These are phyloP conservation scores for Senna tora DNA, from an alignment of 306 rosid species.

Conservation along the genomic window DNA sequence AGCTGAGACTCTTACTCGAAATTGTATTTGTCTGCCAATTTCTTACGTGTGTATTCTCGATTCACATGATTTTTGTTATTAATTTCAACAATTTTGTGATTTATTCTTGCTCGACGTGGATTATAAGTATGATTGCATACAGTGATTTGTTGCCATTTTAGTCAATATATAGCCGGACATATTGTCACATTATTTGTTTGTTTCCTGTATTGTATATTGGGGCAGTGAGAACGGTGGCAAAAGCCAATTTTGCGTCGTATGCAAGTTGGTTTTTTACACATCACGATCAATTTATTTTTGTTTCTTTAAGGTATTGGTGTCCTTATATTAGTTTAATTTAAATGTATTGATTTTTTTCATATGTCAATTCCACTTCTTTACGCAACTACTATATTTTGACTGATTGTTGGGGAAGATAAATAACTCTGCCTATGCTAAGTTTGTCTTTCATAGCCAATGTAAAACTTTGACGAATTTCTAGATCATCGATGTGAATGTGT, in stretches of 20 bases:
- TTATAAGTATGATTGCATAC: neutral
- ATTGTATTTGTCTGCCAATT: neutral
- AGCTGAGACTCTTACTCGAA: neutral
- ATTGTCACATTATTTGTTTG: constrained; percentile 12
- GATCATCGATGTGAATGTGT: too few relatives aligned
- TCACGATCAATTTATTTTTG: constrained; percentile 1
- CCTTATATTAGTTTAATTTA: neutral
- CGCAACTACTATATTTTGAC: constrained; percentile 24
- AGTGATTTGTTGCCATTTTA: constrained; percentile 1
- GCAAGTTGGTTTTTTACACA: constrained; percentile 42
- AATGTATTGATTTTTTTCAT: constrained; percentile 18
- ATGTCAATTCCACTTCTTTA: neutral
- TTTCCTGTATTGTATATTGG: constrained; percentile 6
- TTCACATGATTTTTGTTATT: too few relatives aligned
- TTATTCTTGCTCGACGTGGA: too few relatives aligned
- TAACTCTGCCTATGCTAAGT: too few relatives aligned
- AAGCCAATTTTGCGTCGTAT: constrained; percentile 54
- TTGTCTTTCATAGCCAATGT: too few relatives aligned
- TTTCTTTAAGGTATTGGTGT: constrained; percentile 2
- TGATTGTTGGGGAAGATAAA: constrained; percentile 8
- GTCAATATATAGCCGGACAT: constrained; percentile 11
- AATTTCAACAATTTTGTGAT: too few relatives aligned
- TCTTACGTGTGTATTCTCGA: neutral
- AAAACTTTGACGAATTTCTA: too few relatives aligned
- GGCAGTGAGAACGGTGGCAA: constrained; percentile 52